These are phyloP conservation scores for Citrus reticulata DNA, from an alignment of 345 rosid species.

Conservation along the genomic window DNA sequence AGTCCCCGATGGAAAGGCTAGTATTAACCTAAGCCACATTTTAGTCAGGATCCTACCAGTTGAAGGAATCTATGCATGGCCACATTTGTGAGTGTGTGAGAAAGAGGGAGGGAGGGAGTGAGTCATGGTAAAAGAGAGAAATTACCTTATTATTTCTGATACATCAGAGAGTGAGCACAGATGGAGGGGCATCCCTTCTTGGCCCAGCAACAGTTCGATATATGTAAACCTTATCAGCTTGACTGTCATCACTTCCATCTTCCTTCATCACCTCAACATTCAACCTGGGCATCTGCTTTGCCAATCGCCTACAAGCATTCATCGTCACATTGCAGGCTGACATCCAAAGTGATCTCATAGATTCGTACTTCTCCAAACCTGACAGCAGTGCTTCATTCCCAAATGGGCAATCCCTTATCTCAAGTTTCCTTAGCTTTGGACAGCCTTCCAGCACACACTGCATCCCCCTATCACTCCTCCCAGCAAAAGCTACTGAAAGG, in stretches of 20 bases:
- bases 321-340: slow-evolving; percentile 68
- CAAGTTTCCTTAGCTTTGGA: slow-evolving; percentile 60
- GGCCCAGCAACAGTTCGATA: slow-evolving; percentile 72
- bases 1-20: background rate
- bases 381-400: slow-evolving; percentile 63
- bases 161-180: slow-evolving; percentile 49
- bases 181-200: slow-evolving; percentile 64
- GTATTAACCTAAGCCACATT: background rate
- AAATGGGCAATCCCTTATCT: slow-evolving; percentile 74
- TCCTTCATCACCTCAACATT: slow-evolving; percentile 75
- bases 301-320: slow-evolving; percentile 51
- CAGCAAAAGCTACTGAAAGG: slow-evolving; percentile 76
- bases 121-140: slow-evolving; percentile 6
- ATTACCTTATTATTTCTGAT: slow-evolving; percentile 14
- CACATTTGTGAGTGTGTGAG: background rate
- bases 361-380: slow-evolving; percentile 65
- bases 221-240: slow-evolving; percentile 54
- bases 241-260: slow-evolving; percentile 48
- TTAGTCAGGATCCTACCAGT: background rate
- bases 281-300: slow-evolving; percentile 61
- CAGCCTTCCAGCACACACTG: slow-evolving; percentile 59
- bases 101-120: background rate
- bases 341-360: slow-evolving; percentile 83
- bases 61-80: background rate
- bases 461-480: slow-evolving; percentile 68